Base-by-base conservation (phyloP, 805 yeast species). In the Komagataella phaffii region DNA sequence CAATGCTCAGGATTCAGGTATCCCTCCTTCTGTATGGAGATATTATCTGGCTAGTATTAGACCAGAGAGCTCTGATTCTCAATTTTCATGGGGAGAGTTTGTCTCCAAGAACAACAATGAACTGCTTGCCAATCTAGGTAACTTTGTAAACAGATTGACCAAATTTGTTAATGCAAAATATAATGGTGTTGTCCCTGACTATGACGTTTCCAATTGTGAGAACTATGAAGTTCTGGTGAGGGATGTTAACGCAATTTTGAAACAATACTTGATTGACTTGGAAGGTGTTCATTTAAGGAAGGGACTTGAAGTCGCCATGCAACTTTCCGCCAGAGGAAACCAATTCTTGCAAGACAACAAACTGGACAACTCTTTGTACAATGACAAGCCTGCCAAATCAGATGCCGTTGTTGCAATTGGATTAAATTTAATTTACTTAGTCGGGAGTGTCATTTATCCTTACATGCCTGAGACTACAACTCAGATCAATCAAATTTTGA, bases 1-100 rank as follows among this genome's bases (percentile, higher is more conserved):
- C 71, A 90, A 88, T 63, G 99, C 98, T 46, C 81, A 88, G 69
- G 96, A 87, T 44, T 87, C 95, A 44, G 96, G 96, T 45, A 68
- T 93, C 40, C 74, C 95, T 3, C 81, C 97, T 47, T 85, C 96
- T 47, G 97, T 93, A 45, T 93, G 99, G 99, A 83, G 99, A 76
- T 93, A 91, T 70, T 93, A 93, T 69, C 76, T 93, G 65, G 85
- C 96, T 3, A 79, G 89, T 47, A 81, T 90, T 40, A 81, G 99
- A 67, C 99, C 99, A 36, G 99, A 93, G 74, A 75, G 89, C 46
- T 82, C 95, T 49, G 99, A 93, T 68, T 83, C 99, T 21, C 96
- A 91, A 65, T 93, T 93, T 71, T 89, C 98, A 3, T 93, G 99
- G 99, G 78, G 77, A 52, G 98, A 93, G 65, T 91, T 91, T 69